phyloP scores from a whole-genome alignment of 106 monocot genomes.

The Dendrobium chrysotoxum region DNA sequence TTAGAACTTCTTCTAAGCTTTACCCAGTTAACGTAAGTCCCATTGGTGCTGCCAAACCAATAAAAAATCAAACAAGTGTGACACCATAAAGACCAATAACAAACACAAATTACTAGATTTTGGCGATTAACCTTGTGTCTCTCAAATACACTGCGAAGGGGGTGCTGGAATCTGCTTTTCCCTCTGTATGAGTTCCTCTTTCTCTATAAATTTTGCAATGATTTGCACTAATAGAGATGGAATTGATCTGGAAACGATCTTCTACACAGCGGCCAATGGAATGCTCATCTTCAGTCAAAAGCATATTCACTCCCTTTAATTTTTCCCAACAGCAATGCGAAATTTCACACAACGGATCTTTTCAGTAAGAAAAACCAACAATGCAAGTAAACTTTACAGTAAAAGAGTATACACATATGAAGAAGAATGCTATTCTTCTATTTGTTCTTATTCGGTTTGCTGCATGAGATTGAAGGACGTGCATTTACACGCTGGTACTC shows the following conservation, averaged over 20 bases:
- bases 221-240: slow-evolving; percentile 44
- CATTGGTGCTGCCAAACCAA: slow-evolving; percentile 74
- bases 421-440: background rate
- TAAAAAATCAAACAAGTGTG: slow-evolving; percentile 15
- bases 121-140: slow-evolving; percentile 62
- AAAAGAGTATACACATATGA: background rate
- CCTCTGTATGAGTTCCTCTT: slow-evolving; percentile 23
- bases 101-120: background rate
- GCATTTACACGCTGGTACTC: background rate
- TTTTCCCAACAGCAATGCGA: background rate
- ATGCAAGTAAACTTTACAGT: background rate
- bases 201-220: slow-evolving; percentile 82
- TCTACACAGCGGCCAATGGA: slow-evolving; percentile 63
- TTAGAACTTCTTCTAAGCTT: slow-evolving; percentile 54
- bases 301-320: slow-evolving; percentile 82
- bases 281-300: slow-evolving; percentile 60
- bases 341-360: background rate
- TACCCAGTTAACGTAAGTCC: slow-evolving; percentile 83
- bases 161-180: slow-evolving; percentile 14
- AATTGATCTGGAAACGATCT: slow-evolving; percentile 56
- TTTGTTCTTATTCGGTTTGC: background rate
- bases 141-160: slow-evolving; percentile 48
- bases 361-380: background rate
- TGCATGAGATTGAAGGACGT: background rate
- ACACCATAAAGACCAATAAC: background rate